Evolutionary conservation across 2,329 filamentous ascomycete genomes (phyloP).

Genomic region (Penicillium sumatraense): DNA sequence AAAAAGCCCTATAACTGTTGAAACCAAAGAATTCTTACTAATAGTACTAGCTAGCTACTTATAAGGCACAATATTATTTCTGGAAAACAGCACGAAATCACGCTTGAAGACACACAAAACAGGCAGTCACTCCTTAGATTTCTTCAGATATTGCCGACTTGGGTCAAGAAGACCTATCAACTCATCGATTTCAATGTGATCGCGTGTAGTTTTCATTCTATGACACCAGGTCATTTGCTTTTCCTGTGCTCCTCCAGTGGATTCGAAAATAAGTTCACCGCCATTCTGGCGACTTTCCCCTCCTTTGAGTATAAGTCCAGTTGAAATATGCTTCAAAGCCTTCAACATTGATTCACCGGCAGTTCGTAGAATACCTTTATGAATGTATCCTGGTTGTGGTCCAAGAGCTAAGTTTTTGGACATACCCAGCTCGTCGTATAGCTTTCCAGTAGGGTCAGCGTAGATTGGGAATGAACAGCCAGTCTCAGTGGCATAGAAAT

Average conservation of each 20-base stretch:
- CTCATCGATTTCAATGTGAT: constrained; percentile 70
- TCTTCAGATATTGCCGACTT: constrained; percentile 1
- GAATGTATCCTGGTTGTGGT: constrained; percentile 67
- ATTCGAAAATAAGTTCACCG: constrained; percentile 78
- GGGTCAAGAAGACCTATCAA: constrained; percentile 18
- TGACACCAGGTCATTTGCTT: constrained; percentile 73
- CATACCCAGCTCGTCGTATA: constrained; percentile 74
- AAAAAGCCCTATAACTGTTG: no score
- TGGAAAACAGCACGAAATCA: background rate
- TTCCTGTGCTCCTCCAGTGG: constrained; percentile 18
- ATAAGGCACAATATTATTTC: background rate
- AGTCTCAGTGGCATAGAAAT: constrained; percentile 66
- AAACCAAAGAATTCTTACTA: no score
- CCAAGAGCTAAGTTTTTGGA: constrained; percentile 66
- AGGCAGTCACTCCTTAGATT: background rate
- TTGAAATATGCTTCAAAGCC: constrained; percentile 56
- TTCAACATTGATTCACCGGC: constrained; percentile 60
- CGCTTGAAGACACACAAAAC: background rate
- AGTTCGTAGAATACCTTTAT: constrained; percentile 51
- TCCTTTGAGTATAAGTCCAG: constrained; percentile 10
- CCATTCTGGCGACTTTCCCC: constrained; percentile 68
- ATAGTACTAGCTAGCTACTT: no score
- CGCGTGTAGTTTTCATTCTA: constrained; percentile 77
- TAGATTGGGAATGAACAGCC: constrained; percentile 75
- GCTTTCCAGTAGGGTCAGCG: constrained; percentile 69